phyloP scores from a whole-genome alignment of 164 flowering plant species.

The Magnolia changhungtana region DNA sequence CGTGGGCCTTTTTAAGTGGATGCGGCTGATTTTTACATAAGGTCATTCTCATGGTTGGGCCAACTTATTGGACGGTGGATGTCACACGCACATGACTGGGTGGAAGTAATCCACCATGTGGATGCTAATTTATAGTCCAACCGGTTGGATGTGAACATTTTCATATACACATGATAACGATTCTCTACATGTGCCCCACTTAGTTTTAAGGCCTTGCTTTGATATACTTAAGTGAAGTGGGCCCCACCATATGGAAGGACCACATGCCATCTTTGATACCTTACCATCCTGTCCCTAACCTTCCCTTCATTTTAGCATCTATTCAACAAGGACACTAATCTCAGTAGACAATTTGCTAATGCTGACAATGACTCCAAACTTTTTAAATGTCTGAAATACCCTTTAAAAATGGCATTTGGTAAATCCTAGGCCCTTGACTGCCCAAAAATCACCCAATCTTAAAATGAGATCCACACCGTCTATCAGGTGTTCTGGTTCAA shows the following conservation, averaged over 20 bases:
- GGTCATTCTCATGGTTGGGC: too few relatives aligned
- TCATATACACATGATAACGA: neutral
- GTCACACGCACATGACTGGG: too few relatives aligned
- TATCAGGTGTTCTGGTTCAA: too few relatives aligned
- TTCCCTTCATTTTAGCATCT: slow-evolving; percentile 6
- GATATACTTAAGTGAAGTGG: slow-evolving; percentile 1
- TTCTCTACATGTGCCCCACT: slow-evolving; percentile 22
- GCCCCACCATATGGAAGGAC: slow-evolving; percentile 16
- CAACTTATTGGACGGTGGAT: too few relatives aligned
- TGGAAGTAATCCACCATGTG: too few relatives aligned
- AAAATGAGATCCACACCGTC: too few relatives aligned
- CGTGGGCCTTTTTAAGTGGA: too few relatives aligned
- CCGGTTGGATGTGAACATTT: too few relatives aligned
- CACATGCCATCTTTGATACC: slow-evolving; percentile 28
- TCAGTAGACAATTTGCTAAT: slow-evolving; percentile 5
- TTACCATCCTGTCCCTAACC: slow-evolving; percentile 6
- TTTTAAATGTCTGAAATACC: neutral
- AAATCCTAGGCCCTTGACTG: too few relatives aligned
- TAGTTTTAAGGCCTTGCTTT: slow-evolving; percentile 4
- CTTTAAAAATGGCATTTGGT: neutral
- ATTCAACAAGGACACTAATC: slow-evolving; percentile 4
- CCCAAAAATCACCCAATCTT: too few relatives aligned
- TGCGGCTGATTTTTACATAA: too few relatives aligned
- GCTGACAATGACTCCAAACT: neutral
- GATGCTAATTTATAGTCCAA: too few relatives aligned